Base-by-base conservation (phyloP, 371 early-diverging fungal species). In the Haplosporangium sp. region DNA sequence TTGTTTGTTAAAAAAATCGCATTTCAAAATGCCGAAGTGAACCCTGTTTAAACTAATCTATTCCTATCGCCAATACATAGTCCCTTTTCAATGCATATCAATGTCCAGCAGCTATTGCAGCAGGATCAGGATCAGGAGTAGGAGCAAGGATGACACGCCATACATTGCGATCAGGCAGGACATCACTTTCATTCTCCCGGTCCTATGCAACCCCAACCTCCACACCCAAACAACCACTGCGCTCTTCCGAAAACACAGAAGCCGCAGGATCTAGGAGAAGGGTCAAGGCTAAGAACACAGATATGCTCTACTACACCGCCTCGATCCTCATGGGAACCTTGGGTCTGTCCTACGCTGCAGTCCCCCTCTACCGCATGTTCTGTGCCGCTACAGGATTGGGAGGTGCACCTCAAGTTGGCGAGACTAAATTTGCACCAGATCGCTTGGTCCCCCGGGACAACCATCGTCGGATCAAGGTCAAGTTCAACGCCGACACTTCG, bases 291-390 rank as follows among this genome's bases (percentile, higher is more conserved):
- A 73, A 69, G 60, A 80, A 80, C 73, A 73, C 69, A 2, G 69
- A 80, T 20, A 57, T 73, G 62, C 62, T 80, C 12, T 73, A 73
- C 42, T 99, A 99, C 82, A 85, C 93, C 29, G 87, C 89, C 1
- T 88, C 98, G 1, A 87, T 95, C 36, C 87, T 98, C 48, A 87
- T 99, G 20, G 81, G 85, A 20, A 93, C 97, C 79, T 51, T 98
- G 8, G 99, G 99, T 16, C 83, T 95, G 14, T 87, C 96, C 2
- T 99, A 97, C 76, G 97, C 98, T 0, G 95, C 98, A 2, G 98
- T 98, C 1, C 99, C 99, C 6, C 86, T 98, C 16, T 99, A 99
- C 84, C 90, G 97, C 50, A 81, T 98, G 64, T 92, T 98, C 69
- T 99, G 99, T 84, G 87, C 94, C 45, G 87, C 90, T 13, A 98